phyloP scores from a whole-genome alignment of 2,329 filamentous ascomycete genomes.

The Parasarocladium wereldwijsianum region DNA sequence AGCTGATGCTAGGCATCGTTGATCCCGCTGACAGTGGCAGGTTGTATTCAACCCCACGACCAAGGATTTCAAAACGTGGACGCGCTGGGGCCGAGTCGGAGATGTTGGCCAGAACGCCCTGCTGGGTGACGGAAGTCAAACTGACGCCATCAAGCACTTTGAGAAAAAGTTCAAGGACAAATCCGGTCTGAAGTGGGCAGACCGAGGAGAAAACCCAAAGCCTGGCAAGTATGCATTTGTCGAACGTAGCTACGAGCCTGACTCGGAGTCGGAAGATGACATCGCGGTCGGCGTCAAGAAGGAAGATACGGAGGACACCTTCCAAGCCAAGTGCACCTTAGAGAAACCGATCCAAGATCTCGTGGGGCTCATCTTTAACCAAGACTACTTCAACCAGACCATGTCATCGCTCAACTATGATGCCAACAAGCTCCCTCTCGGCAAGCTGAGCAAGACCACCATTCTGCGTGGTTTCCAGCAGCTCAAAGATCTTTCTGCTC shows the following conservation, averaged over 20 bases:
- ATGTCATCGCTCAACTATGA: constrained; percentile 59
- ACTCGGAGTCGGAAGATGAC: constrained; percentile 37
- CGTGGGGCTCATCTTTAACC: constrained; percentile 75
- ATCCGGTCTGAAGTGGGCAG: constrained; percentile 39
- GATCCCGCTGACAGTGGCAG: constrained; percentile 14
- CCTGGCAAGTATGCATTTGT: constrained; percentile 65
- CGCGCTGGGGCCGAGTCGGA: constrained; percentile 67
- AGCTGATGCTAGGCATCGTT: neutral
- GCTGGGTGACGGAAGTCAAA: constrained; percentile 26
- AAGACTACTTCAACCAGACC: constrained; percentile 50
- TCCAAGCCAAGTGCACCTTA: constrained; percentile 38
- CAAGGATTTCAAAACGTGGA: constrained; percentile 46
- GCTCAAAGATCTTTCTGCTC: constrained; percentile 57
- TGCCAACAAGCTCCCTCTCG: constrained; percentile 62
- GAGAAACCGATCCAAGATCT: constrained; percentile 46
- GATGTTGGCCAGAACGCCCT: constrained; percentile 35
- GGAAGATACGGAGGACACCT: constrained; percentile 17
- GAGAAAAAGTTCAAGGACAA: constrained; percentile 50
- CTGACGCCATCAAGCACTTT: constrained; percentile 32
- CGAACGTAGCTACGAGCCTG: constrained; percentile 60
- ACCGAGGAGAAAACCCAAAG: constrained; percentile 40
- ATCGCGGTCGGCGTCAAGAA: constrained; percentile 17
- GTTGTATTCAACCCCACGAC: constrained; percentile 24
- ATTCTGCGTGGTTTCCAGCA: constrained; percentile 61
- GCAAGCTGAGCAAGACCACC: constrained; percentile 69